These are phyloP conservation scores for Rauvolfia tetraphylla DNA, from an alignment of 257 asterid species.

Conservation along the genomic window DNA sequence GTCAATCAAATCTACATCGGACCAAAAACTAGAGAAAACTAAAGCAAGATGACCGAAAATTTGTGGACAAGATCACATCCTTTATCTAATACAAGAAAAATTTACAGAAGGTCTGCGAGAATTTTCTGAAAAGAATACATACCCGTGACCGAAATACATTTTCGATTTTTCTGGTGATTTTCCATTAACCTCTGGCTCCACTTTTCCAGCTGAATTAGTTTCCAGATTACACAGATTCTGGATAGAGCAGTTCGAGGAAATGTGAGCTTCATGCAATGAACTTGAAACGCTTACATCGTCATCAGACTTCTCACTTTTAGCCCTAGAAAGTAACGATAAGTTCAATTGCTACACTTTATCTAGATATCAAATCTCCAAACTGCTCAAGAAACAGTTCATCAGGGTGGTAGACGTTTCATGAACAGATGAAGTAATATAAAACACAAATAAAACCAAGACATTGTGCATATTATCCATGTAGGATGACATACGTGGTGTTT, in stretches of 20 bases:
- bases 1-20: too few species aligned
- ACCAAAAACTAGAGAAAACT: not conserved
- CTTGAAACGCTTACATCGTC: constrained; percentile 48
- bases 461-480: constrained; percentile 12
- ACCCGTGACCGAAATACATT: constrained; percentile 45
- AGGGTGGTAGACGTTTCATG: not conserved
- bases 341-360: constrained; percentile 9
- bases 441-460: constrained; percentile 7
- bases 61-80: not conserved
- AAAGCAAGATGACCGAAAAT: not conserved
- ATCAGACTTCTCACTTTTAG: constrained; percentile 50
- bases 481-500: constrained; percentile 49
- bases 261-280: constrained; percentile 36
- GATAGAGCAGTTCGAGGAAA: constrained; percentile 23
- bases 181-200: constrained; percentile 41
- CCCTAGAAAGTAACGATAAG: constrained; percentile 35
- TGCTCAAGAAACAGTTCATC: not conserved
- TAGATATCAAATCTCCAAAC: too few species aligned
- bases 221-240: constrained; percentile 43
- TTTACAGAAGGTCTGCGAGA: constrained; percentile 8
- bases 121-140: constrained; percentile 12
- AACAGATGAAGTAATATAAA: not conserved
- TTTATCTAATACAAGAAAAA: not conserved
- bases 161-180: constrained; percentile 44
- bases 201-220: constrained; percentile 39